Evolutionary conservation across 441 rosid genomes (phyloP).

Genomic region (Adansonia gregorii): DNA sequence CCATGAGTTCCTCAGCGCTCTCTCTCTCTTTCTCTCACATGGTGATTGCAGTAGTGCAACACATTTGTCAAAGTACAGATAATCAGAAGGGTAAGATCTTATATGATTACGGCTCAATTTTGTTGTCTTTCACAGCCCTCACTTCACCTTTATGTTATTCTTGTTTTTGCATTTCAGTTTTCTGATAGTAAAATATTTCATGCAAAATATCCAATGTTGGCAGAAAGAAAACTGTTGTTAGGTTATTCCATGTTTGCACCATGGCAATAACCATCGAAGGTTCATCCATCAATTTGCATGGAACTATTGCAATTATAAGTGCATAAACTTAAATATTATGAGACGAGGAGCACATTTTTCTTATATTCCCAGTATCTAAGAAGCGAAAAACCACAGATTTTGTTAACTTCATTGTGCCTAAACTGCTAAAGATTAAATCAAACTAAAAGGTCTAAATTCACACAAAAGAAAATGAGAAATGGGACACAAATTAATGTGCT

Average conservation of each 20-base stretch:
- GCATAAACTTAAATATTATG: background rate
- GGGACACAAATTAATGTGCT: background rate
- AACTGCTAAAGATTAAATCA: background rate
- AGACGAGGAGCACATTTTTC: background rate
- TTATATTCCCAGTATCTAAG: background rate
- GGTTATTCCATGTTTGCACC: background rate
- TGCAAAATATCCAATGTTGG: too few species aligned
- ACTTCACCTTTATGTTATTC: too few species aligned
- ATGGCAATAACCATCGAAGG: background rate
- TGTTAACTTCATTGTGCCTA: background rate
- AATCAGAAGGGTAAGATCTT: background rate
- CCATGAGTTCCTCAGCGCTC: slow-evolving; percentile 63
- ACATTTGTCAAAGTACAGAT: background rate
- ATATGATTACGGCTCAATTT: background rate
- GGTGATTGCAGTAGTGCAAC: background rate
- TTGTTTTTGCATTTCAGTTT: too few species aligned
- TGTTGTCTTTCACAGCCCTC: background rate
- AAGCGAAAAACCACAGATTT: background rate
- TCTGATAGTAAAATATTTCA: too few species aligned
- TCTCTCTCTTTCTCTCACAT: background rate
- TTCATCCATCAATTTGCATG: background rate
- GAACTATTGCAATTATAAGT: background rate
- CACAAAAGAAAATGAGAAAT: background rate
- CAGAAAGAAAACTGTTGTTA: too few species aligned
- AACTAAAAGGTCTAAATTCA: background rate